Conservation (phyloP, 306 rosid species). For the Adenanthera pavonina region DNA sequence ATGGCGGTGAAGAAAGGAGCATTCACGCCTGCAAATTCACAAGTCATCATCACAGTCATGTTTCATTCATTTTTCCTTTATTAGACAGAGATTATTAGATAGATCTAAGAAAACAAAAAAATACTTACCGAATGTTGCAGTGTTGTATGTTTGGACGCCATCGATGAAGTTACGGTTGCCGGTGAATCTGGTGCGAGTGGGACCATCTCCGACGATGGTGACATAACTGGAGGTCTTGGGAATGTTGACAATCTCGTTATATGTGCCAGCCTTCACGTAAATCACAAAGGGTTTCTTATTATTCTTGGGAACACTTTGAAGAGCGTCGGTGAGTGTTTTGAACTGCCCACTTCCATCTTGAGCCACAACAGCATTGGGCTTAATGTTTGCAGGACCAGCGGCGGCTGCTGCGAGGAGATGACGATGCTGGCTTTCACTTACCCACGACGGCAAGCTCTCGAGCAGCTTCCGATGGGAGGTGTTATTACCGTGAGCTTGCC, state of each 20-base stretch:
- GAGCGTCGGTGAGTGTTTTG: constrained; percentile 62
- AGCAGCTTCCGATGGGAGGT: constrained; percentile 42
- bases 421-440: constrained; percentile 18
- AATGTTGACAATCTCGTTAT: constrained; percentile 51
- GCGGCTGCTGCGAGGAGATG: constrained; percentile 28
- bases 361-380: constrained; percentile 69
- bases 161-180: constrained; percentile 54
- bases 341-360: constrained; percentile 70
- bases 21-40: constrained; percentile 52
- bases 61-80: too few species aligned
- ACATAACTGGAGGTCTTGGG: constrained; percentile 46
- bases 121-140: constrained; percentile 69
- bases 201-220: constrained; percentile 81
- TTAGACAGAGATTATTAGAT: too few species aligned
- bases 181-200: constrained; percentile 69
- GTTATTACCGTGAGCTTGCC: background rate
- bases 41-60: background rate
- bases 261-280: constrained; percentile 71
- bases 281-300: constrained; percentile 64
- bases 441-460: constrained; percentile 56
- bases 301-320: constrained; percentile 51
- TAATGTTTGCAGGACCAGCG: constrained; percentile 22
- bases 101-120: too few species aligned
- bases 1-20: constrained; percentile 70
- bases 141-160: constrained; percentile 59